phyloP scores from a whole-genome alignment of 139 green algal species.

The Pleodorina starrii region DNA sequence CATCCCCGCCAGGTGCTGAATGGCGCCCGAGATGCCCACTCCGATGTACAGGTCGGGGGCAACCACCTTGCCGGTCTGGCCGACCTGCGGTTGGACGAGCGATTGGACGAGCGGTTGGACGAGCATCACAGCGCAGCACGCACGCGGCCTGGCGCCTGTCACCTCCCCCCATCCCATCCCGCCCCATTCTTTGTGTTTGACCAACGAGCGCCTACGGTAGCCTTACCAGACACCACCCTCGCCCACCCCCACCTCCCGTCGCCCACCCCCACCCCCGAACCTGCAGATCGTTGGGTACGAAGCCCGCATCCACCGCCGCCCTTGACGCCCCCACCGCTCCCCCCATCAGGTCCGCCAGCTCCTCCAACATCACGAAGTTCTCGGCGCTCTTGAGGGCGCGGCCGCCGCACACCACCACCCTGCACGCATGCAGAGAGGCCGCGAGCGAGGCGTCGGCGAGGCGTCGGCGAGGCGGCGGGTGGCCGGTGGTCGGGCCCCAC shows the following conservation, averaged over 20 bases:
- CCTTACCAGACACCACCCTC: neutral
- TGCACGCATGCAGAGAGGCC: neutral
- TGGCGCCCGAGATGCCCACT: conserved; percentile 94
- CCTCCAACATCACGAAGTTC: conserved; percentile 88
- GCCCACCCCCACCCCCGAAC: conserved; percentile 38
- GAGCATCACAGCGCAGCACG: no score
- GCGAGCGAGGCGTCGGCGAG: no score
- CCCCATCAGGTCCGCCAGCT: conserved; percentile 88
- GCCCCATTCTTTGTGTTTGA: no score
- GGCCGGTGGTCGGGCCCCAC: no score
- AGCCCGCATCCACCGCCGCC: conserved; percentile 93
- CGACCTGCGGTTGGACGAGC: conserved; percentile 78
- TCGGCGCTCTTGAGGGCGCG: conserved; percentile 90
- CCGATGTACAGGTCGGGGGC: conserved; percentile 96
- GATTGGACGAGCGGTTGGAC: neutral
- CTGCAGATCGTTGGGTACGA: conserved; percentile 92
- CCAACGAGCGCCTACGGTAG: no score
- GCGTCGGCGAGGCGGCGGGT: no score
- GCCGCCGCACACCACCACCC: conserved; percentile 84
- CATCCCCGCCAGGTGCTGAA: conserved; percentile 95
- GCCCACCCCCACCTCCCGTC: neutral
- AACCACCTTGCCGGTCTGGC: conserved; percentile 97
- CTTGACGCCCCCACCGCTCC: conserved; percentile 90
- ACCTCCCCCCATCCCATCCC: no score
- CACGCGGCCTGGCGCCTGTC: no score